Conservation (phyloP, 352 stramenopile species). For the Plasmopara viticola region DNA sequence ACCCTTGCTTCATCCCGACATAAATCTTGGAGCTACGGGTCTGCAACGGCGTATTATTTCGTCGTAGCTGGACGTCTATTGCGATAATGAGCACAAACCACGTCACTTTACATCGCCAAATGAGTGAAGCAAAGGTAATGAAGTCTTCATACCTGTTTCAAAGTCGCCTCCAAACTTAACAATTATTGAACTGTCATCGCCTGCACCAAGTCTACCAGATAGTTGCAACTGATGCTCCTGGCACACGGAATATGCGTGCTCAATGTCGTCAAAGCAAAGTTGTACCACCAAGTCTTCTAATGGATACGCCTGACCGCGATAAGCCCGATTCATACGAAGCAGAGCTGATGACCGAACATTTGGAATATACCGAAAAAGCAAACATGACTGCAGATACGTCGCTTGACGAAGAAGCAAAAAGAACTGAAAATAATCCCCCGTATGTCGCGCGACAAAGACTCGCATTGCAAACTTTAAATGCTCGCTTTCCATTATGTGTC, state of each 20-base stretch:
- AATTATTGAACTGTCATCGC: slow-evolving; percentile 39
- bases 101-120: background rate
- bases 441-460: slow-evolving; percentile 81
- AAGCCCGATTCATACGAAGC: slow-evolving; percentile 75
- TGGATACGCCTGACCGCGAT: slow-evolving; percentile 60
- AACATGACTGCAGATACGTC: slow-evolving; percentile 78
- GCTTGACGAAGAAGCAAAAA: slow-evolving; percentile 68
- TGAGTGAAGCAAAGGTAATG: background rate
- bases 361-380: slow-evolving; percentile 77
- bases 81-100: slow-evolving; percentile 2
- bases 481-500: slow-evolving; percentile 45
- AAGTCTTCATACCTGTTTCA: slow-evolving; percentile 45
- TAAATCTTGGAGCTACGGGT: slow-evolving; percentile 55
- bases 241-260: slow-evolving; percentile 62
- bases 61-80: slow-evolving; percentile 56
- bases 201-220: slow-evolving; percentile 29
- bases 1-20: slow-evolving; percentile 80
- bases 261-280: slow-evolving; percentile 79
- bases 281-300: slow-evolving; percentile 54
- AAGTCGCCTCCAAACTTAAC: slow-evolving; percentile 78
- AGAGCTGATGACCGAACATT: slow-evolving; percentile 66
- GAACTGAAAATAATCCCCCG: slow-evolving; percentile 78
- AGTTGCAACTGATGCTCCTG: slow-evolving; percentile 60
- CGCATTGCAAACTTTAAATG: slow-evolving; percentile 85
- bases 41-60: slow-evolving; percentile 59